Evolutionary conservation across 805 yeast genomes (phyloP).

Genomic region (Torulaspora franciscae): DNA sequence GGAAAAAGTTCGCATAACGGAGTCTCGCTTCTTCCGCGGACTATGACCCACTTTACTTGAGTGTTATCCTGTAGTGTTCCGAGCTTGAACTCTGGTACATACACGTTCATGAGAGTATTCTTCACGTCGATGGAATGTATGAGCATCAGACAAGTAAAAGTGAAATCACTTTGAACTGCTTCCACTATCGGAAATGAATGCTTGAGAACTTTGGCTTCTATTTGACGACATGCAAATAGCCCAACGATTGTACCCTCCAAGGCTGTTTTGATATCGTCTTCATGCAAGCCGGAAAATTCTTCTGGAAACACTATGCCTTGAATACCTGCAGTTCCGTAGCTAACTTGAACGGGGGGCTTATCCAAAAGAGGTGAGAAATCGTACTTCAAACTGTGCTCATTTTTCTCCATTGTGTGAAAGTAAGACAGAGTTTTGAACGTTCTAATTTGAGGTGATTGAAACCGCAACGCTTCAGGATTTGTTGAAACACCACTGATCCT

Average conservation of each 20-base stretch:
- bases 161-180: not conserved
- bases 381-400: constrained; percentile 20
- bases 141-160: constrained; percentile 40
- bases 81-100: constrained; percentile 42
- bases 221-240: constrained; percentile 20
- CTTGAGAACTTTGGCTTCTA: constrained; percentile 13
- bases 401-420: constrained; percentile 42
- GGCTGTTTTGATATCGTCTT: constrained; percentile 34
- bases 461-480: constrained; percentile 32
- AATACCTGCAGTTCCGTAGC: constrained; percentile 39
- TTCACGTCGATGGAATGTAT: constrained; percentile 58
- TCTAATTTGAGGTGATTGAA: constrained; percentile 50
- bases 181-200: constrained; percentile 23
- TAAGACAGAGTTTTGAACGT: constrained; percentile 47
- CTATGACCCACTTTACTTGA: constrained; percentile 40
- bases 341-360: constrained; percentile 40
- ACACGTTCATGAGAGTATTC: constrained; percentile 45
- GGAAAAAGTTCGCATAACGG: constrained; percentile 53
- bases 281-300: constrained; percentile 30
- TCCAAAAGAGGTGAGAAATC: constrained; percentile 43
- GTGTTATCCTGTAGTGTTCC: constrained; percentile 16
- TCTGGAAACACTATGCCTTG: constrained; percentile 37
- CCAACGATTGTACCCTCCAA: constrained; percentile 38
- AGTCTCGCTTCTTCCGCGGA: constrained; percentile 60
- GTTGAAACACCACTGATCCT: constrained; percentile 37